Percentiles rank a stretch among this genome's conserved stretches.
phyloP scores from a whole-genome alignment of 2,329 filamentous ascomycete genomes.

The Cadophora gregata region DNA sequence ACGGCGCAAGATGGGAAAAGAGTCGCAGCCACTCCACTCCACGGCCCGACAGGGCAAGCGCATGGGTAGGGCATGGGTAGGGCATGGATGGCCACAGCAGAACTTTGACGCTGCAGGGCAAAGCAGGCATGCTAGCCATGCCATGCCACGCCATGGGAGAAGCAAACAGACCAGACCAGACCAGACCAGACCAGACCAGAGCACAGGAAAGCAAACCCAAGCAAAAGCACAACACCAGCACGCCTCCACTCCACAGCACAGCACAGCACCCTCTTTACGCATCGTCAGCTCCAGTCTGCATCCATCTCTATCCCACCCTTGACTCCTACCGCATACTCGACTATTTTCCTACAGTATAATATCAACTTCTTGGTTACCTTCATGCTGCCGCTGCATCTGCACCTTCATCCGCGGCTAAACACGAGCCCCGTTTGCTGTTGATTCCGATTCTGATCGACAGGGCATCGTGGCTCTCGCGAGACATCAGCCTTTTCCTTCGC shows the following conservation, averaged over 20 bases:
- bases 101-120: neutral
- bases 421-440: neutral
- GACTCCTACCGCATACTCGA: neutral
- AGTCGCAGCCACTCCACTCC: no score
- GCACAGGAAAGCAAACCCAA: neutral
- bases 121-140: neutral
- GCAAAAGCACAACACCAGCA: neutral
- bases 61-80: no score
- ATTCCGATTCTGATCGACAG: constrained; percentile 14
- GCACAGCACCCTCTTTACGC: neutral
- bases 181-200: neutral
- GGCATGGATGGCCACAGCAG: neutral
- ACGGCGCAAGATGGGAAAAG: no score
- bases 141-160: neutral
- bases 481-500: constrained; percentile 9
- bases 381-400: neutral
- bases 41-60: no score
- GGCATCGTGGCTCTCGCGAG: constrained; percentile 22
- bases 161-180: neutral
- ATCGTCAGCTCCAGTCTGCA: neutral
- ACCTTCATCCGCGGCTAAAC: neutral
- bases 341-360: neutral
- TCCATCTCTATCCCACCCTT: neutral
- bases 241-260: neutral
- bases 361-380: neutral